phyloP scores from a whole-genome alignment of 306 rosid genomes.

The Astragalus membranaceus region DNA sequence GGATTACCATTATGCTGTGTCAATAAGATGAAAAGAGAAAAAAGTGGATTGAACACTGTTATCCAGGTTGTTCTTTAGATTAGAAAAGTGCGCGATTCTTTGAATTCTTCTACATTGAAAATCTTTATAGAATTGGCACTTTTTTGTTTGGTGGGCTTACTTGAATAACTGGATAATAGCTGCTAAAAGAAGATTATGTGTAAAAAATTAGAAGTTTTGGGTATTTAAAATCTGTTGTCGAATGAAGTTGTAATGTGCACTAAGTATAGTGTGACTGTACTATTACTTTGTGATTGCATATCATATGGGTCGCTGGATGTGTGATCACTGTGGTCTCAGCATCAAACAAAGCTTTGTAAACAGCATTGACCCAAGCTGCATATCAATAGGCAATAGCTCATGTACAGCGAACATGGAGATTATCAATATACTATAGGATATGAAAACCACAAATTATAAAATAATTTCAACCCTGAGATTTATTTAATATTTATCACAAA shows the following conservation, averaged over 20 bases:
- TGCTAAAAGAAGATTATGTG: neutral
- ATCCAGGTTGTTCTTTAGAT: neutral
- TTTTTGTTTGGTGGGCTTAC: neutral
- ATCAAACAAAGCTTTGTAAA: too few relatives aligned
- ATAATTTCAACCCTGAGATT: neutral
- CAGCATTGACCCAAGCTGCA: neutral
- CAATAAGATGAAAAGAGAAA: too few relatives aligned
- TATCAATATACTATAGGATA: neutral
- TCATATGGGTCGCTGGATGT: neutral
- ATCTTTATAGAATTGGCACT: neutral
- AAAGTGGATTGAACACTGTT: neutral
- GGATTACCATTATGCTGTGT: neutral
- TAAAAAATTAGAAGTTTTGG: neutral
- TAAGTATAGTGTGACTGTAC: neutral
- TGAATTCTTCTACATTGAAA: neutral
- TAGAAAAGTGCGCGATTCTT: neutral
- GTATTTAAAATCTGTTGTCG: neutral
- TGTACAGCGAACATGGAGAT: neutral
- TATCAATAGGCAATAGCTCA: neutral
- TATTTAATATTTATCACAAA: neutral
- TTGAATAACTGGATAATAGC: neutral
- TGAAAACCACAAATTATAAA: neutral
- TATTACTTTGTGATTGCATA: neutral
- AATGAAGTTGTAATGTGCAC: neutral
- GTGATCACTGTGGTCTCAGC: too few relatives aligned